These are phyloP conservation scores for Eutrema yunnanense DNA, from an alignment of 345 rosid genomes.

Conservation along the genomic window DNA sequence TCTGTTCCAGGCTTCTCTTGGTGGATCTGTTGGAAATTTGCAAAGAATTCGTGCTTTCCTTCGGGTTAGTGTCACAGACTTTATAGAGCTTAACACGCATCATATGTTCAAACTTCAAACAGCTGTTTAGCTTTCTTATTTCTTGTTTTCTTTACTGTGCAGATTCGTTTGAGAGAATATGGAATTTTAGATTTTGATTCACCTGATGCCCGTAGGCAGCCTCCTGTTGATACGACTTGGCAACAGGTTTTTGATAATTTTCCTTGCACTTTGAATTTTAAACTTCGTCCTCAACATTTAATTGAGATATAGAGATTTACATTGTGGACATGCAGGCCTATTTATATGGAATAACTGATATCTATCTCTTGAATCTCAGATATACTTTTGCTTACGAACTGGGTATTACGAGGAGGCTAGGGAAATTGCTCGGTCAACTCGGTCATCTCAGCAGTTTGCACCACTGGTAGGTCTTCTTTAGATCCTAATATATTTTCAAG, in stretches of 20 bases:
- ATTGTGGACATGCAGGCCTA: neutral
- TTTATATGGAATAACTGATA: neutral
- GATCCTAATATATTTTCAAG: neutral
- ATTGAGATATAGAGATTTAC: neutral
- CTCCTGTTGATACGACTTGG: constrained; percentile 99
- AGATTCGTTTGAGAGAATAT: constrained; percentile 95
- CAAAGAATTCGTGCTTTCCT: constrained; percentile 92
- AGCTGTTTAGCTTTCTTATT: constrained; percentile 2
- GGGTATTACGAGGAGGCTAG: constrained; percentile 95
- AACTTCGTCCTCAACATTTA: neutral
- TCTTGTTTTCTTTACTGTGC: constrained; percentile 22
- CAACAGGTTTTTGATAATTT: constrained; percentile 67
- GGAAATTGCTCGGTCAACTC: constrained; percentile 68
- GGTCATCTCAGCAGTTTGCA: constrained; percentile 83
- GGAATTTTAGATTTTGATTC: constrained; percentile 92
- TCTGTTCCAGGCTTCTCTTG: constrained; percentile 80
- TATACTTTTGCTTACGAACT: constrained; percentile 93
- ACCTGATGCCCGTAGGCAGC: constrained; percentile 84
- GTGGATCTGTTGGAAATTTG: constrained; percentile 95
- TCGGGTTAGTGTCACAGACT: constrained; percentile 56
- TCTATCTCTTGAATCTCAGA: constrained; percentile 39
- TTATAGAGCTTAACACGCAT: constrained; percentile 6
- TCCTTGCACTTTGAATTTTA: neutral
- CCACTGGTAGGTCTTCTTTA: constrained; percentile 59
- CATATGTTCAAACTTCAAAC: constrained; percentile 7